Evolutionary conservation across 2,329 filamentous ascomycete species (phyloP), one percentile per base, ranked within the genome.

Genomic region (Metarhizium brunneum): DNA sequence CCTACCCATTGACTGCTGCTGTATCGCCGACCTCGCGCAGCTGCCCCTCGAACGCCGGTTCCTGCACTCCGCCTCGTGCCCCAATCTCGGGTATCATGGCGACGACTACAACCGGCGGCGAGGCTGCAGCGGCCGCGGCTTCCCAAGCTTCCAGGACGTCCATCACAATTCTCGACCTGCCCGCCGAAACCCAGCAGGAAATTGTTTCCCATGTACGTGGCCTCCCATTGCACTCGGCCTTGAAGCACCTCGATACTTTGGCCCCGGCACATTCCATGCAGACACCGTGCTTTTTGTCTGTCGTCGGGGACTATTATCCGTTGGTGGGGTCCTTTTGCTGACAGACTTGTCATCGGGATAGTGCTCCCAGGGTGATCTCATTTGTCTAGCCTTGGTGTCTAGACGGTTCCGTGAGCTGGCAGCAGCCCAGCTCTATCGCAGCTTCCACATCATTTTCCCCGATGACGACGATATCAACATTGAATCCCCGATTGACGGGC

Each of bases 391-490:
- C 14, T 76, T 84, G 38, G 82, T 84, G 56, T 84, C 77, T 48
- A 78, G 69, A 57, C 75, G 78, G 56, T 82, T 84, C 62, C 78
- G 78, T 60, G 75, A 82, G 42, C 71, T 85, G 32, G 81, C 82
- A 50, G 78, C 82, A 49, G 70, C 77, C 45, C 73, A 81, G 57
- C 70, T 86, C 16, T 86, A 86, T 65, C 79, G 80, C 58, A 77
- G 73, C 56, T 82, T 86, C 63, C 72, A 77, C 62, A 83, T 85
- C 59, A 71, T 83, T 54, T 84, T 86, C 63, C 77, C 79, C n/a
- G 80, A 83, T 57, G 77, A 82, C 53, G 79, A 83, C 60, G 78
- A 81, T 56, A 65, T 72, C 1, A 68, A 67, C 43, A 78, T 74
- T 61, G 79, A 82, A 50, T 76, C 73, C 0, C 73, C 76, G n/a